Evolutionary conservation across 2,329 filamentous ascomycete genomes (phyloP), one percentile per base, ranked within the genome.

Genomic region (Ascochyta fabae): DNA sequence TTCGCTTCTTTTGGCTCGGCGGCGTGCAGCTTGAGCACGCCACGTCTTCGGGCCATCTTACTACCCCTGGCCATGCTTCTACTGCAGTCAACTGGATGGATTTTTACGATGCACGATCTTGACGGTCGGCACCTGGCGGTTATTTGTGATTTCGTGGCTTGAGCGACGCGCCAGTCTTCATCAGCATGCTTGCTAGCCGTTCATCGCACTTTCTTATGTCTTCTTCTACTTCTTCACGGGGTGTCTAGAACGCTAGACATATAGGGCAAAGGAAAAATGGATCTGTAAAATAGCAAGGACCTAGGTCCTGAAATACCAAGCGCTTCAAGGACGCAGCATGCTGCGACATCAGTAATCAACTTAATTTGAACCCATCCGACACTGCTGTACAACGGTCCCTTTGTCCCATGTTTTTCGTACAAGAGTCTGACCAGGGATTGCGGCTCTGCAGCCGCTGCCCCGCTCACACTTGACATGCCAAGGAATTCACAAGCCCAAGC

Each of bases 61-160:
- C 31, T 46, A 39, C 42, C 44, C 27, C 23, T 56, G 49, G 45
- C 55, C 38, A 49, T 44, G 60, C 56, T 56, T 60, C 58, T 53
- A 52, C 61, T 56, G 56, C 51, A 58, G 62, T 59, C 56, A 60
- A 47, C 48, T 58, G 58, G 40, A 53, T 51, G 52, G 60, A 52
- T 34, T 56, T 56, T 65, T 58, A 65, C 52, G 64, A 67, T 60
- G 55, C 51, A 68, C 64, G 63, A 68, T 66, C 61, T 64, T 46
- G 61, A 67, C 61, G 66, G 61, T 68, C 66, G 60, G 58, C 55
- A 53, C 55, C 52, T 61, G 65, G 63, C 50, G 60, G 56, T 46
- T 56, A 53, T 53, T 52, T 62, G 58, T 58, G 54, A 57, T 59
- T 67, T 64, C 49, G 64, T 65, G 47, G 47, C 42, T 50, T 43